A percentile compares a stretch with the other conserved stretches of the same genome.
phyloP scores from a whole-genome alignment of 768 basidiomycete genomes.

The Tulasnella sp. region DNA sequence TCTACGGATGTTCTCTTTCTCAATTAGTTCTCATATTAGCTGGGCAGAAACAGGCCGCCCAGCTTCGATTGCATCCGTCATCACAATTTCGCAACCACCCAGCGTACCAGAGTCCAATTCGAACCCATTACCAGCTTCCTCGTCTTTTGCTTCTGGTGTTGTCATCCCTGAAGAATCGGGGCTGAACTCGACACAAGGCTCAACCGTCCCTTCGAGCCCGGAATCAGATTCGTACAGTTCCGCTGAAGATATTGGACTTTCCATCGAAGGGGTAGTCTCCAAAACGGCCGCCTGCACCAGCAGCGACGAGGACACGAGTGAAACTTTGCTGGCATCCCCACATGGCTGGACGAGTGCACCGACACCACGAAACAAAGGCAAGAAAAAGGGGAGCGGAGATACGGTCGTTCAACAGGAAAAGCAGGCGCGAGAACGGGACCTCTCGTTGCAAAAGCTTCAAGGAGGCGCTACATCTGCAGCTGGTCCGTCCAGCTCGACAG shows the following conservation, averaged over 20 bases:
- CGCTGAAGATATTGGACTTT: no score
- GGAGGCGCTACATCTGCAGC: neutral
- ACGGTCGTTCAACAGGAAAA: no score
- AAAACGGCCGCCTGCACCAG: no score
- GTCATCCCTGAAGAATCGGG: neutral
- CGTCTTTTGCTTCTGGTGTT: neutral
- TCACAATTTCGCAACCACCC: conserved; percentile 72
- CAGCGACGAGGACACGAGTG: no score
- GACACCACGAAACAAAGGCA: no score
- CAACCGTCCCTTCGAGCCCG: neutral
- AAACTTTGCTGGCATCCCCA: no score
- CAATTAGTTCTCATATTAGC: conserved; percentile 26
- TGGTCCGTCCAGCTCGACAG: no score
- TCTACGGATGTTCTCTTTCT: neutral
- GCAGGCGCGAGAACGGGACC: neutral
- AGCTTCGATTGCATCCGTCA: conserved; percentile 66
- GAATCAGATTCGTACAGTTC: no score
- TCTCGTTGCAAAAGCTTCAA: neutral
- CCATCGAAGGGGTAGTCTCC: no score
- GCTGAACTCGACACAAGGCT: neutral
- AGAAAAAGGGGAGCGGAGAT: no score
- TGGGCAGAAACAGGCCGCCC: conserved; percentile 86
- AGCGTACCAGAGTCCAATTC: conserved; percentile 37
- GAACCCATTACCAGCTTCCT: neutral
- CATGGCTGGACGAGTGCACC: no score